Percentiles rank a stretch among this genome's conserved stretches.
phyloP scores from a whole-genome alignment of 345 rosid species.

The Viola odorata region DNA sequence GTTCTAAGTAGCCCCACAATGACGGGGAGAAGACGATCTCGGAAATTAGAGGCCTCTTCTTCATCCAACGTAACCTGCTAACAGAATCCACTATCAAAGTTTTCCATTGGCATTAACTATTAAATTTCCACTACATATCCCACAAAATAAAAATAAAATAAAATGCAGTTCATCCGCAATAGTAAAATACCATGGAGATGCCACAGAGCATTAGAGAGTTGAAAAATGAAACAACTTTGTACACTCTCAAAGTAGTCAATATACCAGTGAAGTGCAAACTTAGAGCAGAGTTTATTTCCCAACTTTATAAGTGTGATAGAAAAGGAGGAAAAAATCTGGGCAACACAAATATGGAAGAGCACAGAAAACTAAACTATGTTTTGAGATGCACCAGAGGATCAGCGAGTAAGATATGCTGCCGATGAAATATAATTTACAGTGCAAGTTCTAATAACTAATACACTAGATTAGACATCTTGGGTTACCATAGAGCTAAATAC shows the following conservation, averaged over 20 bases:
- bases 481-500: background rate
- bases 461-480: background rate
- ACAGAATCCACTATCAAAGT: conserved; percentile 4
- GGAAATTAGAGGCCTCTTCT: conserved; percentile 58
- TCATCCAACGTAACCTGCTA: conserved; percentile 59
- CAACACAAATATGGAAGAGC: too few relatives aligned
- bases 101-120: background rate
- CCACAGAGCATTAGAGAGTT: too few relatives aligned
- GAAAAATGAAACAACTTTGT: too few relatives aligned
- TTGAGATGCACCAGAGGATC: too few relatives aligned
- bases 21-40: conserved; percentile 68
- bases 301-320: background rate
- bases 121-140: background rate
- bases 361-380: background rate
- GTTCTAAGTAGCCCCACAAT: conserved; percentile 82
- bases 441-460: background rate
- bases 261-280: too few relatives aligned
- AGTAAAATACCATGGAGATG: too few relatives aligned
- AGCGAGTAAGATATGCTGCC: too few relatives aligned
- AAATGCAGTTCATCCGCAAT: background rate
- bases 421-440: too few relatives aligned
- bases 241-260: too few relatives aligned
- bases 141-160: background rate
- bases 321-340: background rate
- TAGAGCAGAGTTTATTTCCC: too few relatives aligned